These are phyloP conservation scores for Dentipellis sp. DNA, from an alignment of 768 basidiomycete genomes.

Conservation along the genomic window DNA sequence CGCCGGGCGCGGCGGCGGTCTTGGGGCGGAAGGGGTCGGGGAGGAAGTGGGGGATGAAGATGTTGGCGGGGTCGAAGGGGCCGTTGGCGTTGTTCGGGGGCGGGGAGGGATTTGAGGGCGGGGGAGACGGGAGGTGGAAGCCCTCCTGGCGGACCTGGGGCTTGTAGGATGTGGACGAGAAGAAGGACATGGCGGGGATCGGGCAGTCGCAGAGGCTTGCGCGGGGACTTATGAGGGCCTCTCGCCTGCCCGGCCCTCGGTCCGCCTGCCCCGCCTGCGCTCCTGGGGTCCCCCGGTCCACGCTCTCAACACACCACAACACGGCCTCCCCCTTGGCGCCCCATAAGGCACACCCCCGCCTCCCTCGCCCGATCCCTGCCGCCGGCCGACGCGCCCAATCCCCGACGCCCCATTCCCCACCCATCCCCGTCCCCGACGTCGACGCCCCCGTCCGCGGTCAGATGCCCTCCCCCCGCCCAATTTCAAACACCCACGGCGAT, in stretches of 20 bases:
- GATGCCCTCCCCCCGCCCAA: too few species aligned
- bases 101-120: slow-evolving; percentile 23
- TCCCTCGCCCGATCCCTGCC: too few species aligned
- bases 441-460: too few species aligned
- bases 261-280: not conserved
- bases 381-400: too few species aligned
- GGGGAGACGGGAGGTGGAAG: slow-evolving; percentile 52
- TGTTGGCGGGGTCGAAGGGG: slow-evolving; percentile 22
- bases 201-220: not conserved
- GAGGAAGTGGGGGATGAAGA: slow-evolving; percentile 42
- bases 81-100: slow-evolving; percentile 15
- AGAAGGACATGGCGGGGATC: slow-evolving; percentile 21
- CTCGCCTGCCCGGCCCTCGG: not conserved
- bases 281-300: not conserved
- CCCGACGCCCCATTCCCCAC: too few species aligned
- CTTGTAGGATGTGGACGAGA: slow-evolving; percentile 33
- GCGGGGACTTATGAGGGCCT: not conserved
- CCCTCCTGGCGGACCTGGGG: slow-evolving; percentile 65
- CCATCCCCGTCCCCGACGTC: too few species aligned
- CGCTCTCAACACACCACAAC: not conserved
- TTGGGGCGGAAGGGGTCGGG: slow-evolving; percentile 39
- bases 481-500: too few species aligned
- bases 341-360: not conserved
- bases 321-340: not conserved
- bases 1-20: slow-evolving; percentile 34